These are phyloP conservation scores for Amanita exitialis DNA, from an alignment of 768 basidiomycete genomes.

Conservation along the genomic window DNA sequence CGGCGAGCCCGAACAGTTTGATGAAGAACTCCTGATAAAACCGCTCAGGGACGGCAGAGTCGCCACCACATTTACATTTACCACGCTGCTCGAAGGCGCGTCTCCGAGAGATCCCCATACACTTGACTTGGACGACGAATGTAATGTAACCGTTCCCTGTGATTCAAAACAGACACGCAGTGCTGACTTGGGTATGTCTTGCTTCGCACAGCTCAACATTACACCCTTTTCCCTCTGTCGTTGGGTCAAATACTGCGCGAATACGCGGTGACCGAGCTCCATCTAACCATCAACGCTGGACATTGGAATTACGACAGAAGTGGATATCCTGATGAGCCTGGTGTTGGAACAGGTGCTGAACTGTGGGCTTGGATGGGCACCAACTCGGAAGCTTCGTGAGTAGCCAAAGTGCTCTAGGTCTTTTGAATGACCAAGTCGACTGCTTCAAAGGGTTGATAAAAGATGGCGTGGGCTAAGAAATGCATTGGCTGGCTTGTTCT, in stretches of 20 bases:
- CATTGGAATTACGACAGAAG: slow-evolving; percentile 84
- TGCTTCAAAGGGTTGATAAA: slow-evolving; percentile 45
- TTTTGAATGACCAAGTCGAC: slow-evolving; percentile 15
- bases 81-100: slow-evolving; percentile 43
- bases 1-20: slow-evolving; percentile 32
- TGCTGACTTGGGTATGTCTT: not conserved
- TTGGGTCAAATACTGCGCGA: slow-evolving; percentile 81
- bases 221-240: slow-evolving; percentile 76
- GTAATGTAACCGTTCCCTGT: slow-evolving; percentile 12
- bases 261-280: slow-evolving; percentile 81
- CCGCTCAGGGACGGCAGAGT: slow-evolving; percentile 78
- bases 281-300: slow-evolving; percentile 78
- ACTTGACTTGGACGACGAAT: slow-evolving; percentile 3
- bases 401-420: slow-evolving; percentile 19
- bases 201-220: slow-evolving; percentile 49
- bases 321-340: slow-evolving; percentile 70
- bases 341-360: slow-evolving; percentile 80
- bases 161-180: slow-evolving; percentile 12
- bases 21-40: slow-evolving; percentile 32
- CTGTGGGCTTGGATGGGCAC: slow-evolving; percentile 91
- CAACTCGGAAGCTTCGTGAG: slow-evolving; percentile 38
- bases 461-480: slow-evolving; percentile 79
- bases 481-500: slow-evolving; percentile 88
- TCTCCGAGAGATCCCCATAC: slow-evolving; percentile 43
- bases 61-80: slow-evolving; percentile 73